Evolutionary conservation across 139 green algal species (phyloP), one percentile per base, ranked within the genome.

Genomic region (Auxenochlorella protothecoides): DNA sequence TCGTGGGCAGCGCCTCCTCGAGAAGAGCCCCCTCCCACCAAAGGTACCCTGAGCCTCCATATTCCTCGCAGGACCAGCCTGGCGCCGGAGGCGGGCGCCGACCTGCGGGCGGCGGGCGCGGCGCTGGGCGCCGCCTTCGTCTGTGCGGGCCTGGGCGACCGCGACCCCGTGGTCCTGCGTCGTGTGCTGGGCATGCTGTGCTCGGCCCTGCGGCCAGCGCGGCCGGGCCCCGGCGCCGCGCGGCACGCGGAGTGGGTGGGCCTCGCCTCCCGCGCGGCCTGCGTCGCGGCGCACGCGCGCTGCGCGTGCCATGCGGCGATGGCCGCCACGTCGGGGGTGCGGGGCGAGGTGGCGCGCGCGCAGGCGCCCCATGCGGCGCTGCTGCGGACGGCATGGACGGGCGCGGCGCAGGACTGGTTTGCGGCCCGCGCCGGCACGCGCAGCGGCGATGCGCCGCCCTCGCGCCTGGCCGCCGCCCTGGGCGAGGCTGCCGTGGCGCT

Each of bases 171-270:
- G 6, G 85, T 95, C 53, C 81, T 95, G 79, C 68, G 76, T 55
- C 81, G 85, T 13, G 77, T 93, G 12, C 86, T 92, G 83, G 75
- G 78, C 3, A 76, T 92, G 75, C 79, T 92, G 55, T 6, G 51
- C 27, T 60, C 56, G 65, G 52, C 6, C 51, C 14, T 10, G 11
- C n/a, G 5, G n/a, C 54, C 9, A 59, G 55, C 63, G 10, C 5
- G 71, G 8, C 65, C n/a, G 65, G n/a, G 59, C 55, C n/a, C 6
- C 14, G 12, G 27, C 55, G 10, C 5, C 52, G 60, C 66, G 79
- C 68, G 61, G 67, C 91, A 91, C 68, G 87, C 83, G 6, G 89
- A 95, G 71, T 91, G 86, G 83, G 89, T 95, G 55, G 83, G 70
- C 7, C 79, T 82, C 68, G 73, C 3, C 56, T 52, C 65, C 13